These are phyloP conservation scores for Annulohypoxylon moriforme DNA, from an alignment of 495 filamentous ascomycete species.

Conservation along the genomic window DNA sequence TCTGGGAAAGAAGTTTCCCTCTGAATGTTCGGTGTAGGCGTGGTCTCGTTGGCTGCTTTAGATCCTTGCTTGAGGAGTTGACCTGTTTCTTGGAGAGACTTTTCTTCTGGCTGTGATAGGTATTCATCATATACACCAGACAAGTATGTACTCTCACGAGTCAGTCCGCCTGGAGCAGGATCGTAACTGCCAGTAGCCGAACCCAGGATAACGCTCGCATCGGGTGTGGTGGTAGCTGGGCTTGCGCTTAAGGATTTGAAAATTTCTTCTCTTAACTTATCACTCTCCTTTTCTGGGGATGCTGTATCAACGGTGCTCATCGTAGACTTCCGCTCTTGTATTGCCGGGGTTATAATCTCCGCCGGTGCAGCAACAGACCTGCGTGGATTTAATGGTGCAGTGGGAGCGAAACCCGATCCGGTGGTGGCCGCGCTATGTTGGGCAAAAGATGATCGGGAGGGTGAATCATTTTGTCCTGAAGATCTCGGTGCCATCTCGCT, in stretches of 20 bases:
- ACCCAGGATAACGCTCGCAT: slow-evolving; percentile 22
- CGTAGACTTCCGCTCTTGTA: slow-evolving; percentile 64
- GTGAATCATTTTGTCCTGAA: slow-evolving; percentile 16
- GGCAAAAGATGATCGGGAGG: slow-evolving; percentile 15
- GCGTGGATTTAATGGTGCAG: slow-evolving; percentile 62
- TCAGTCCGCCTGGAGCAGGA: slow-evolving; percentile 34
- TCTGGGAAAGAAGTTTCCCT: slow-evolving; percentile 27
- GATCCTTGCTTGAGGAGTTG: slow-evolving; percentile 33
- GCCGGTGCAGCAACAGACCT: slow-evolving; percentile 39
- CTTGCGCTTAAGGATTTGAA: slow-evolving; percentile 73
- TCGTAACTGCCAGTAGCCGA: slow-evolving; percentile 27
- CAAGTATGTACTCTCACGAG: slow-evolving; percentile 59
- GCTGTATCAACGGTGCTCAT: slow-evolving; percentile 66
- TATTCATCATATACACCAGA: slow-evolving; percentile 60
- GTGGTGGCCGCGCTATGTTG: slow-evolving; percentile 37
- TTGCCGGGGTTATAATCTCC: slow-evolving; percentile 46
- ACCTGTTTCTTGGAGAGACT: slow-evolving; percentile 42
- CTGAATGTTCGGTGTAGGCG: slow-evolving; percentile 3
- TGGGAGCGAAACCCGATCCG: slow-evolving; percentile 52
- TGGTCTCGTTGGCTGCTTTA: not conserved
- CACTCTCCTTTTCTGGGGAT: slow-evolving; percentile 75
- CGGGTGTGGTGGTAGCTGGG: slow-evolving; percentile 36
- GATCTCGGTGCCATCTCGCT: slow-evolving; percentile 22
- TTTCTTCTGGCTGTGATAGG: slow-evolving; percentile 52
- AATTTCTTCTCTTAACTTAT: slow-evolving; percentile 82